phyloP scores from a whole-genome alignment of 441 rosid genomes.

The Isatis lusitanica region DNA sequence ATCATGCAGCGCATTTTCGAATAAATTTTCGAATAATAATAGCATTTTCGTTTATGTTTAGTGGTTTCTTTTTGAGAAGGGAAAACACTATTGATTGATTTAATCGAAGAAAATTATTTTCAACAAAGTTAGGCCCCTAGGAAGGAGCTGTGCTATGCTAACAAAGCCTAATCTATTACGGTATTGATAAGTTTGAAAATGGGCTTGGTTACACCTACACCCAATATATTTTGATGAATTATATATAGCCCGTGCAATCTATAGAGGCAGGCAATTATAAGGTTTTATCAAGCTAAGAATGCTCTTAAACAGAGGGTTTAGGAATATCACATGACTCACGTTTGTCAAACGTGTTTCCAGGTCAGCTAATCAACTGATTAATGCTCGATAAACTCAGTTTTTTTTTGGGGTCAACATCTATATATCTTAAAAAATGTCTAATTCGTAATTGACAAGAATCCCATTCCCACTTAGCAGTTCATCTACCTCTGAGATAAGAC shows the following conservation, averaged over 20 bases:
- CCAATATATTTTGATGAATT: background rate
- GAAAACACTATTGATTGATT: background rate
- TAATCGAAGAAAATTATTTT: background rate
- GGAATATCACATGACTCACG: background rate
- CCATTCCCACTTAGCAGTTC: background rate
- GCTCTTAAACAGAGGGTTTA: background rate
- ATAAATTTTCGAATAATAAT: no score
- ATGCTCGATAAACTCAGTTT: background rate
- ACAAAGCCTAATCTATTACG: background rate
- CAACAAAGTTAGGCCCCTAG: background rate
- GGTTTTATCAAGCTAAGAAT: background rate
- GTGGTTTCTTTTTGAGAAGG: background rate
- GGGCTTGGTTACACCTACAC: background rate
- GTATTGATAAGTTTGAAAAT: background rate
- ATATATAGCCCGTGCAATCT: background rate
- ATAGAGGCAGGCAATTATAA: background rate
- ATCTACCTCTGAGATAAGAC: background rate
- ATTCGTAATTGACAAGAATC: background rate
- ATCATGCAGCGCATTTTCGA: conserved; percentile 29
- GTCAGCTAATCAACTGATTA: conserved; percentile 8
- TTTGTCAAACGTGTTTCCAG: conserved; percentile 20
- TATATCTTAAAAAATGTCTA: background rate
- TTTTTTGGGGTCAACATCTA: background rate
- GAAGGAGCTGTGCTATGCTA: background rate
- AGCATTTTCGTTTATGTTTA: background rate